Evolutionary conservation across 345 rosid genomes (phyloP), one percentile per base, ranked within the genome.

Genomic region (Eutrema heterophyllum): DNA sequence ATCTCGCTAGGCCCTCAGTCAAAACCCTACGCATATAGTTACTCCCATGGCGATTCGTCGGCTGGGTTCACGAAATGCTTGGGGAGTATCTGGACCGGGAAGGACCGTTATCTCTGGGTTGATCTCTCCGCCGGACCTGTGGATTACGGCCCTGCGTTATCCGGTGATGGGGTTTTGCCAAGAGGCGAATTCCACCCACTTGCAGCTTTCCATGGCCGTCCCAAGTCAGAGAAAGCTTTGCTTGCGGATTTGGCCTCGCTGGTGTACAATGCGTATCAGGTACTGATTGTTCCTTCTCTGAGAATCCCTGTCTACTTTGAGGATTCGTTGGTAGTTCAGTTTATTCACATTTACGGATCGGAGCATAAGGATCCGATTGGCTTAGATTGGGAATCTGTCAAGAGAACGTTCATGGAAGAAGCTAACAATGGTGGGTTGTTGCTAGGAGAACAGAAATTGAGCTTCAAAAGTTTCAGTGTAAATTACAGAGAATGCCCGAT

Each of bases 111-210:
- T 29, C 54, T 90, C 43, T 95, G 98, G 98, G 83, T 92, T 71
- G 99, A 92, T 83, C 86, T 95, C 40, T 83, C 84, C 0, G 98
- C 99, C 0, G 99, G 98, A 11, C 99, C 98, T 3, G 94, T 95
- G 18, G 99, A 95, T 63, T 92, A 95, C 9, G 99, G 99, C 6
- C 99, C 99, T 27, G 89, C 85, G 3, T 75, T 95, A 30, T 95
- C 99, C 7, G 99, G 99, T 18, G 99, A 95, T 60, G 99, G 98
- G 46, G 89, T 90, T 51, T 66, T 92, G 38, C 96, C 99, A 0
- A 80, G 88, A 75, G 99, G 99, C 14, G 98, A 95, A 66, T 95
- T 92, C 72, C 99, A 95, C 51, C 98, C 99, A 32, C 80, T 95
- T 18, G 89, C 99, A 0, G 84, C 96, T 5, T 73, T 88, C 63